Base-by-base conservation (phyloP, 805 yeast species). In the Kodamaea lidongshanica region DNA sequence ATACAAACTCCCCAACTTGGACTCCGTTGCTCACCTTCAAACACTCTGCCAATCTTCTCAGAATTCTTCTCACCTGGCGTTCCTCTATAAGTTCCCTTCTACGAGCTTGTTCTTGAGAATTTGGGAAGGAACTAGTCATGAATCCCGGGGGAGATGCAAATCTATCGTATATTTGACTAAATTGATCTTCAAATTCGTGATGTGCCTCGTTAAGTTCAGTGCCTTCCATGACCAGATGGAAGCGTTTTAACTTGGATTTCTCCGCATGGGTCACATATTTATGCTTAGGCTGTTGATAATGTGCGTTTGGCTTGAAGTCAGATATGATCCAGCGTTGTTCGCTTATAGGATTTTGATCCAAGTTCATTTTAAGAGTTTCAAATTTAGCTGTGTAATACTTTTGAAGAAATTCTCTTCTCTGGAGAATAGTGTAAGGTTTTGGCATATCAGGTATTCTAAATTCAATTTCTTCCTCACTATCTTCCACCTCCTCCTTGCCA, bases 91-190 rank as follows among this genome's bases (percentile, higher is more conserved):
- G 25, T 7, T 35, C 33, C 31, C 48, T 43, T 14, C 61, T 35
- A 15, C 44, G 36, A 20, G 18, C 27, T 12, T 33, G 44, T 32
- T 60, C 65, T 32, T 58, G 63, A 1, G 62, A 57, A 21, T 42
- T 40, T 5, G 61, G 62, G 31, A 61, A 61, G 25, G 56, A 62
- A 12, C 61, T 58, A 12, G 41, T 39, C 64, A 60, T 60, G 36
- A 54, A 61, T 11, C 66, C 65, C 3, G 65, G 65, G 3, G 67
- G 67, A 4, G 60, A 52, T 32, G 58, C 58, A 27, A 57, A 52
- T 36, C 54, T 55, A 37, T 59, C 65, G 42, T 48, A 57, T 6
- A 58, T 39, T 40, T 61, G 67, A 41, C 41, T 50, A 39, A 42
- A 32, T 6, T 42, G 45, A 9, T 41, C 44, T n/a, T 48, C 49